Evolutionary conservation across 352 stramenopile species (phyloP).

Genomic region (Phytopythium litorale): DNA sequence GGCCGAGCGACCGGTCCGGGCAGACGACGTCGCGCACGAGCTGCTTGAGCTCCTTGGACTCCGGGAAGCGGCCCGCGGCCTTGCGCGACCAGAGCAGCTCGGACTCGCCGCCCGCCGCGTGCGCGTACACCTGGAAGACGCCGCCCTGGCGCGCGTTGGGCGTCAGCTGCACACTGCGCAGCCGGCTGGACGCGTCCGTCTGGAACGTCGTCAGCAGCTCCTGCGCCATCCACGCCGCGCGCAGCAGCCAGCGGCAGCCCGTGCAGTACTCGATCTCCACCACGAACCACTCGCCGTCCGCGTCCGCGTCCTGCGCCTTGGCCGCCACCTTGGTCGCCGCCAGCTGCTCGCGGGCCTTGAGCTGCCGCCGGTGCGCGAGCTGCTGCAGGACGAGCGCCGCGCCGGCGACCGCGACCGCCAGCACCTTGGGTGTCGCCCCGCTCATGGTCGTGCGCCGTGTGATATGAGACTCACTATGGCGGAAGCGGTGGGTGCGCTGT

Average conservation of each 20-base stretch:
- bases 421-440: constrained; percentile 14
- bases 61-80: constrained; percentile 78
- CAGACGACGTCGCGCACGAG: constrained; percentile 85
- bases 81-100: constrained; percentile 87
- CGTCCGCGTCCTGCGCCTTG: background rate
- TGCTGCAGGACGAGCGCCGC: constrained; percentile 43
- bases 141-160: constrained; percentile 54
- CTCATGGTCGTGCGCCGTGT: constrained; percentile 6
- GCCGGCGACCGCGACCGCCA: constrained; percentile 20
- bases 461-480: background rate
- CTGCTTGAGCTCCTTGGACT: constrained; percentile 93
- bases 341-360: constrained; percentile 1
- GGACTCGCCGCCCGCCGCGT: constrained; percentile 35
- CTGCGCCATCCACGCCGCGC: constrained; percentile 86
- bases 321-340: background rate
- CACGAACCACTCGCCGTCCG: constrained; percentile 27
- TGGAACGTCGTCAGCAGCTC: constrained; percentile 93
- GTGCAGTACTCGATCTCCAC: constrained; percentile 93
- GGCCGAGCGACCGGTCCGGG: constrained; percentile 81
- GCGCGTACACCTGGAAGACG: constrained; percentile 67
- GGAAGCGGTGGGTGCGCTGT: background rate
- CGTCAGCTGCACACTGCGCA: constrained; percentile 61
- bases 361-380: constrained; percentile 18
- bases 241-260: constrained; percentile 88
- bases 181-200: constrained; percentile 40